Conservation (phyloP, 2,329 filamentous ascomycete species). For the Fusarium torreyae region DNA sequence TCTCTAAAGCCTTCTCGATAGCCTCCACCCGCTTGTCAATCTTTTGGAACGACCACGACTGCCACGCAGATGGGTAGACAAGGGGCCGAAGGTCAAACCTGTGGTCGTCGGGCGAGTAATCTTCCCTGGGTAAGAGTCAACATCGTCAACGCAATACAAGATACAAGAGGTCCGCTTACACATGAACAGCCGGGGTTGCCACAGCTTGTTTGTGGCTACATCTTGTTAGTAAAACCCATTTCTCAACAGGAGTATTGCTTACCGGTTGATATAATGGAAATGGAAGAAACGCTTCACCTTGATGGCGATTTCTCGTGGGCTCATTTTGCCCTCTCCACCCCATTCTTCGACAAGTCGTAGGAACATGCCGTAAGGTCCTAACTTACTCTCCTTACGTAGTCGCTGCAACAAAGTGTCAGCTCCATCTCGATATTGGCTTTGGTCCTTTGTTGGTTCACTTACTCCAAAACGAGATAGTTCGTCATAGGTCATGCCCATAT, state of each 20-base stretch:
- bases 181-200: conserved; percentile 28
- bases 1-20: conserved; percentile 49
- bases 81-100: conserved; percentile 48
- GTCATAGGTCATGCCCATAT: conserved; percentile 62
- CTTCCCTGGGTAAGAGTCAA: neutral
- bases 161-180: neutral
- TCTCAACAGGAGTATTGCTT: neutral
- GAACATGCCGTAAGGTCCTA: conserved; percentile 60
- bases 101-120: conserved; percentile 50
- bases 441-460: neutral
- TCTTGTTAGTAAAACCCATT: neutral
- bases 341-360: conserved; percentile 59
- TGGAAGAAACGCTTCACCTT: conserved; percentile 55
- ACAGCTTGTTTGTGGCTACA: conserved; percentile 32
- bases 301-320: conserved; percentile 56
- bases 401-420: conserved; percentile 14
- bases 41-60: conserved; percentile 57
- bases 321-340: conserved; percentile 47
- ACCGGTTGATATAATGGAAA: conserved; percentile 42
- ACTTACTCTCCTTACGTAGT: conserved; percentile 60
- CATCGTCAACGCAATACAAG: neutral
- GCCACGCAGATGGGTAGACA: conserved; percentile 54
- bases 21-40: conserved; percentile 57
- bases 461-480: conserved; percentile 59
- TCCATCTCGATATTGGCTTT: neutral